A percentile compares a stretch with the other conserved stretches of the same genome.
phyloP scores from a whole-genome alignment of 2,329 filamentous ascomycete species.

The Fusarium multiceps region DNA sequence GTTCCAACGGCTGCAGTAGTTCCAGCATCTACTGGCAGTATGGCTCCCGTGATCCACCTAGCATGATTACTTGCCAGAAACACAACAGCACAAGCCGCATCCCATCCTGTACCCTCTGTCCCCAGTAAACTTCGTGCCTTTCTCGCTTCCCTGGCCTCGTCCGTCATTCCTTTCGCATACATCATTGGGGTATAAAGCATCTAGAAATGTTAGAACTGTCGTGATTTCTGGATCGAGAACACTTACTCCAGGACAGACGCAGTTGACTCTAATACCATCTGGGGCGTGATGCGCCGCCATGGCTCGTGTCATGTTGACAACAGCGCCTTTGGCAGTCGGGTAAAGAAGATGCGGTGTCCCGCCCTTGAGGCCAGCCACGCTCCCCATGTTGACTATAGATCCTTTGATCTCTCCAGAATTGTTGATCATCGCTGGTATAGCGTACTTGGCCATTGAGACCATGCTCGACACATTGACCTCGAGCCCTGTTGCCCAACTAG shows the following conservation, averaged over 20 bases:
- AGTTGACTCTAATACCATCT: conserved; percentile 61
- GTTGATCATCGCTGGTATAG: conserved; percentile 68
- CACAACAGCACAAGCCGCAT: conserved; percentile 53
- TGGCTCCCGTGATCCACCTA: conserved; percentile 57
- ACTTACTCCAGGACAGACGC: conserved; percentile 57
- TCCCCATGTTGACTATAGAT: conserved; percentile 71
- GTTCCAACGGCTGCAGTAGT: conserved; percentile 47
- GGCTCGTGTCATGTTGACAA: conserved; percentile 63
- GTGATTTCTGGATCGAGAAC: rapidly evolving
- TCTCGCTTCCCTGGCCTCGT: conserved; percentile 52
- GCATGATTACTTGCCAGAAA: conserved; percentile 56
- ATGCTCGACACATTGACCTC: conserved; percentile 73
- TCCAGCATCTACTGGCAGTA: conserved; percentile 57
- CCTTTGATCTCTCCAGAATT: conserved; percentile 62
- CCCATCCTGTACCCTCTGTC: conserved; percentile 59
- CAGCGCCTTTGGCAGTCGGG: conserved; percentile 60
- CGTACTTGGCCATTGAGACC: conserved; percentile 72
- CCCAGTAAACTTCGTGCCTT: conserved; percentile 53
- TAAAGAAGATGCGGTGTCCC: conserved; percentile 59
- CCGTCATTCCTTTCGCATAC: conserved; percentile 54
- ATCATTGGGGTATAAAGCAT: conserved; percentile 63
- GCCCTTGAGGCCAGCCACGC: conserved; percentile 66
- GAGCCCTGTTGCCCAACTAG: conserved; percentile 65
- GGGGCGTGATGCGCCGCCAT: conserved; percentile 63
- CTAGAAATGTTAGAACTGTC: conserved; percentile 26